Evolutionary conservation across 2,329 filamentous ascomycete genomes (phyloP), one percentile per base, ranked within the genome.

Genomic region (Scorias spongiosa): DNA sequence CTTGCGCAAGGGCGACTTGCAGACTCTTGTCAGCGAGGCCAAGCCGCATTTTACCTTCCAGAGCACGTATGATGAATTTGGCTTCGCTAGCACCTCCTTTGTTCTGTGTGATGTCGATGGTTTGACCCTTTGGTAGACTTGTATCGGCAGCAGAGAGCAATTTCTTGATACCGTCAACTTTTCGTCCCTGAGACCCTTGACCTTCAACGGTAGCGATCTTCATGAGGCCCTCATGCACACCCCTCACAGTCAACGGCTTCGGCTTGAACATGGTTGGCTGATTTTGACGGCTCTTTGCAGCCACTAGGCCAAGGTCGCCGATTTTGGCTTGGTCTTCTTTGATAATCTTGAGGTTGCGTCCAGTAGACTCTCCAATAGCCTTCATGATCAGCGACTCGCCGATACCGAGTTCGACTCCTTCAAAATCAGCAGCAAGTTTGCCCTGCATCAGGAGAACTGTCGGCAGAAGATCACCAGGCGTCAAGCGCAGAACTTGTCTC

Each of bases 321-420:
- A 96, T 94, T 55, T 95, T 87, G 56, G 91, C 87, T 59, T 98
- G 91, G 54, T 96, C 88, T 41, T 83, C 78, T 66, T 95, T 96
- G 69, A 98, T 94, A 42, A 94, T 80, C 32, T 81, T 74, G 40
- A 95, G 65, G 56, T 80, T 93, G 48, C 91, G 80, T 9, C 91
- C 91, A 0, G 91, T 98, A 28, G 81, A 83, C 66, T 96, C 89
- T 10, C 89, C 89, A 57, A 98, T 93, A 5, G 91, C 85, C 63
- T 96, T 98, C 88, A 96, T 96, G 56, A 98, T 95, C 26, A 98
- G 66, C 1, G 89, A 96, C 65, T 98, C 91, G 45, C 91, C 91
- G 54, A 98, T 98, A n/a, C 91, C 91, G 28, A 98, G 73, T 64
- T 98, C 91, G 49, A 98, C 88, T 15, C 91, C 91, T 38, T 88